Evolutionary conservation across 805 yeast species (phyloP), one percentile per base, ranked within the genome.

Genomic region (Hanseniaspora lachancei): DNA sequence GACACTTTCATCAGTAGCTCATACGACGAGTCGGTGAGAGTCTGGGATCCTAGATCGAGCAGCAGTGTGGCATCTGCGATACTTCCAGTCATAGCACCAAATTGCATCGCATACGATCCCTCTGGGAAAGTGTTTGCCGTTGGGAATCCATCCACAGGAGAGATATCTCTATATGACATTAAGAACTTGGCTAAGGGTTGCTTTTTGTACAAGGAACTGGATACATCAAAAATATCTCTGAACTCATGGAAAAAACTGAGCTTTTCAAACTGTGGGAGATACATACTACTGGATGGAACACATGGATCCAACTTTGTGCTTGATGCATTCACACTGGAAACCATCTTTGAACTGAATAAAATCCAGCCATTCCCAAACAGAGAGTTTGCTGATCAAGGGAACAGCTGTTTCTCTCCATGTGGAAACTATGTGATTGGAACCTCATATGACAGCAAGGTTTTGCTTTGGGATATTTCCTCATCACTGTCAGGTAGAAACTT

Each of bases 41-140:
- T 86, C 7, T 93, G 98, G 98, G 97, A 93, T 68, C 66, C 85
- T 27, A 72, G 91, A 60, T 73, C 84, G 0, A 73, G 86, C 1
- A 74, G 78, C 57, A 78, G 84, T 20, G 49, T 54, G 6, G 54
- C 54, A 38, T 81, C 78, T 57, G 93, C 95, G 0, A 69, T 76
- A 5, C 64, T 82, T 24, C 79, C 78, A 23, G 73, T 77, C 39
- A 76, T 79, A 16, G 73, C 75, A 15, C 81, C 86, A 10, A 69
- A 76, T 4, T 68, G 80, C 29, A 72, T 83, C 13, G 85, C 93
- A 0, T 78, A 81, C 61, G 97, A 91, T 68, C 93, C 96, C 1
- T 78, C 85, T 40, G 96, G 96, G 0, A 70, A 82, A 9, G 84
- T 89, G 0, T 81, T 88, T 68, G 96, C 87, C 0, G 75, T 84